Base-by-base conservation (phyloP, 164 flowering plant species). In the Tetrastigma voinierianum region DNA sequence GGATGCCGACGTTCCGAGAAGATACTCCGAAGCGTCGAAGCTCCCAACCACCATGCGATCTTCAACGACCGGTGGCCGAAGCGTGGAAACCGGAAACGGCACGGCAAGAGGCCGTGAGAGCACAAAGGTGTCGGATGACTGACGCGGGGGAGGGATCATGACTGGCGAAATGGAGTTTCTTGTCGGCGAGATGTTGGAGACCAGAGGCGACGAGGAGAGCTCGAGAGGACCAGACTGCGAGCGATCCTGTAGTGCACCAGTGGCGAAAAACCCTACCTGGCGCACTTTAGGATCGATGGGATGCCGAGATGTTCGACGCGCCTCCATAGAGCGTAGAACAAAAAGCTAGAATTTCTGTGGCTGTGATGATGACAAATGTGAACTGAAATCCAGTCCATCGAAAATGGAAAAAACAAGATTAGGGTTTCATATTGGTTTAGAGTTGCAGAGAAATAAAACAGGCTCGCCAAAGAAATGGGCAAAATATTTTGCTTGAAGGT, bases 231-330 rank as follows among this genome's bases (percentile, higher is more conserved):
- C 75, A 55, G 86, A 75, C 11, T 73, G 82, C 0, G 81, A 57
- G 15, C 86, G 76, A n/a, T 72, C 78, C 9, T 84, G 83, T 20
- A 77, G 78, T 14, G 77, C 78, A 40, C 65, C 76, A 14, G 87
- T 85, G 4, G 96, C 72, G 65, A 86, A 76, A 75, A 90, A 90
- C 17, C 96, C 96, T 20, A 90, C 94, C 16, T 87, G 91, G 19
- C 96, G 93, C 24, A 90, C 84, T 70, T 81, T 90, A 14, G 96
- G 96, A 55, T 87, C 86, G 77, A 79, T 79, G 40, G 85, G 93
- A 64, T 61, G 72, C 58, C 82, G 75, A 3, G 82, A 61, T 24
- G 70, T 66, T 47, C 87, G 77, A 43, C 89, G 87, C 32, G 85
- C 70, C 32, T 87, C 92, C 92, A 87, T 87, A 52, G 68, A 65